These are phyloP conservation scores for Tolypocladium inflatum DNA, from an alignment of 2,329 filamentous ascomycete genomes.

Conservation along the genomic window DNA sequence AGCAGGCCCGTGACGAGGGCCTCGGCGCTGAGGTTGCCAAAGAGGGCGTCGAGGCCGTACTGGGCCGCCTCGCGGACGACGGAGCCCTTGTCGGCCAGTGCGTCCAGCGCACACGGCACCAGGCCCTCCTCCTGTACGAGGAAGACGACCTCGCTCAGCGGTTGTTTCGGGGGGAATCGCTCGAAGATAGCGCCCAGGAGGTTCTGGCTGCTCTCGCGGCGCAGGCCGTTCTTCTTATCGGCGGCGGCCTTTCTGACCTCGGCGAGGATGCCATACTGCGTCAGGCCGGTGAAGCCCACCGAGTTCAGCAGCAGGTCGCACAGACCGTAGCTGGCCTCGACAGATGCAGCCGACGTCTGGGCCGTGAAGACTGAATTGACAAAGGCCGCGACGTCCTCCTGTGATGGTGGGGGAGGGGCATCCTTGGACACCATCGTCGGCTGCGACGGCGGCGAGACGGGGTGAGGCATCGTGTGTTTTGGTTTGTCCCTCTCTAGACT, in stretches of 20 bases:
- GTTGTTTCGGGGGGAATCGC: slow-evolving; percentile 69
- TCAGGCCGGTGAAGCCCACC: slow-evolving; percentile 43
- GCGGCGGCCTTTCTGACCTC: slow-evolving; percentile 63
- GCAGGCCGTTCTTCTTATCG: slow-evolving; percentile 87
- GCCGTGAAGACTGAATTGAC: slow-evolving; percentile 61
- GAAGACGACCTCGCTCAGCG: slow-evolving; percentile 71
- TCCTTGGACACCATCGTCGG: slow-evolving; percentile 38
- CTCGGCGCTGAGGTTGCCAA: slow-evolving; percentile 70
- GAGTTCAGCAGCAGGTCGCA: slow-evolving; percentile 48
- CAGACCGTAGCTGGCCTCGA: slow-evolving; percentile 54
- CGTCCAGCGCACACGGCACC: slow-evolving; percentile 67
- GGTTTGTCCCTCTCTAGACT: neutral
- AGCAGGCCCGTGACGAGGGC: slow-evolving; percentile 75
- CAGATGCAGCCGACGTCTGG: slow-evolving; percentile 56
- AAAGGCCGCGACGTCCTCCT: slow-evolving; percentile 56
- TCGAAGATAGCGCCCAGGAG: slow-evolving; percentile 90
- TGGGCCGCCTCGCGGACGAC: slow-evolving; percentile 87
- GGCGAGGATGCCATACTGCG: slow-evolving; percentile 42
- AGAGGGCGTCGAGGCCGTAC: slow-evolving; percentile 87
- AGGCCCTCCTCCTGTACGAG: slow-evolving; percentile 72
- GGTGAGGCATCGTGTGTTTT: slow-evolving; percentile 33
- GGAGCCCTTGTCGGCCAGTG: slow-evolving; percentile 78
- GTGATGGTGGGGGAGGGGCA: slow-evolving; percentile 47
- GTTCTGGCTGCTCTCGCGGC: slow-evolving; percentile 88
- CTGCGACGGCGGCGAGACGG: slow-evolving; percentile 38